Evolutionary conservation across 495 filamentous ascomycete species (phyloP), one percentile per base, ranked within the genome.

Genomic region (Penicillium goetzii): DNA sequence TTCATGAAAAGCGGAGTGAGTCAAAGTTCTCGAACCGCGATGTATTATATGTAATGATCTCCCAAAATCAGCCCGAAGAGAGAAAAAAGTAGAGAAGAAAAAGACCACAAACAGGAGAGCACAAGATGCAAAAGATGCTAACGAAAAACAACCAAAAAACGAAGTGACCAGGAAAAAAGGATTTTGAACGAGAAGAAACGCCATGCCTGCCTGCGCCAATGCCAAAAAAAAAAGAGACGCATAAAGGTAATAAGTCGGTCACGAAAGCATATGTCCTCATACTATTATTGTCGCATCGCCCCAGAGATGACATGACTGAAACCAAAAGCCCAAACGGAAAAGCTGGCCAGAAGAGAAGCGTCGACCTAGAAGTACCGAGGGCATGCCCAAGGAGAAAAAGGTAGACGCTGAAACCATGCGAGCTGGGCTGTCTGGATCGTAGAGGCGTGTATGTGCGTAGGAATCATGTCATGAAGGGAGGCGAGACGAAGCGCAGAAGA

Each of bases 121-220:
- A 64, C 57, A 61, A 60, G 40, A 53, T 61, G 51, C 49, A 54
- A 14, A 41, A 41, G 38, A 60, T 63, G 41, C 51, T 60, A 51
- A 59, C 11, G 56, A 53, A 30, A 21, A 50, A 2, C 50, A 34
- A 19, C 45, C 21, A 62, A 30, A 17, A 53, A 59, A 63, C 56
- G 51, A 56, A 61, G 59, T 41, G 17, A 47, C 53, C 52, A 60
- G 45, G 50, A 41, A 52, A 53, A 60, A 62, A 61, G 32, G 30
- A 21, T 19, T 3, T 3, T 38, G 45, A 58, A 59, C 19, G 28
- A 21, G 38, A 41, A 54, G 23, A 40, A 68, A 74, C 70, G 67
- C 67, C 68, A 64, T 65, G 56, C 57, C 59, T 59, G 63, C 69
- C 62, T 54, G 68, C 68, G 64, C 71, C 71, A 61, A 69, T 72